A percentile compares a stretch with the other conserved stretches of the same genome.
Evolutionary conservation across 352 stramenopile genomes (phyloP).

Genomic region (Phytophthora idaei): DNA sequence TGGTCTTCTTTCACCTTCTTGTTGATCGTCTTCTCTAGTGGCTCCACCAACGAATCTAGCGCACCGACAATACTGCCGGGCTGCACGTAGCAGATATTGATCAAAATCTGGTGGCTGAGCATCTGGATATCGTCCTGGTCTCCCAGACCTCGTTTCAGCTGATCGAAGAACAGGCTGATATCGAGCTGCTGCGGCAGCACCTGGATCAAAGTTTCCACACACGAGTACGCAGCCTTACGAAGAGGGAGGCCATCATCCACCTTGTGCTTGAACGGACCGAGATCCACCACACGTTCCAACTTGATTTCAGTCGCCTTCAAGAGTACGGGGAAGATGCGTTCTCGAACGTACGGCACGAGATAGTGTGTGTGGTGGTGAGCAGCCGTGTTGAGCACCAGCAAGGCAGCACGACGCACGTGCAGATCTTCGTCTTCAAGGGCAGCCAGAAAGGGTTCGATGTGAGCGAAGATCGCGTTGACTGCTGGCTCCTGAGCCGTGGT

Average conservation of each 20-base stretch:
- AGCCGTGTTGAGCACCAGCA: constrained; percentile 96
- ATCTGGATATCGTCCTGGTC: constrained; percentile 97
- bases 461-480: constrained; percentile 55
- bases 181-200: constrained; percentile 93
- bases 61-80: constrained; percentile 83
- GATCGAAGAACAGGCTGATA: constrained; percentile 91
- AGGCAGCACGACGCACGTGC: constrained; percentile 92
- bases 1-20: constrained; percentile 96
- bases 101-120: constrained; percentile 96
- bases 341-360: constrained; percentile 76
- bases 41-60: constrained; percentile 90
- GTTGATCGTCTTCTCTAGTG: constrained; percentile 95
- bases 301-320: constrained; percentile 93
- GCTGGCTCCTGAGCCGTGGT: constrained; percentile 39
- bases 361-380: constrained; percentile 94
- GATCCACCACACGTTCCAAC: constrained; percentile 96
- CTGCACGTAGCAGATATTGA: constrained; percentile 91
- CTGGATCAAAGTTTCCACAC: constrained; percentile 96
- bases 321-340: constrained; percentile 91
- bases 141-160: constrained; percentile 91
- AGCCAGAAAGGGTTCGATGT: constrained; percentile 91
- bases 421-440: constrained; percentile 96
- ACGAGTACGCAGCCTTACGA: constrained; percentile 93
- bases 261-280: constrained; percentile 99
- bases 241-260: constrained; percentile 91